Conservation (phyloP, 768 basidiomycete genomes). For the Kwoniella sp. region DNA sequence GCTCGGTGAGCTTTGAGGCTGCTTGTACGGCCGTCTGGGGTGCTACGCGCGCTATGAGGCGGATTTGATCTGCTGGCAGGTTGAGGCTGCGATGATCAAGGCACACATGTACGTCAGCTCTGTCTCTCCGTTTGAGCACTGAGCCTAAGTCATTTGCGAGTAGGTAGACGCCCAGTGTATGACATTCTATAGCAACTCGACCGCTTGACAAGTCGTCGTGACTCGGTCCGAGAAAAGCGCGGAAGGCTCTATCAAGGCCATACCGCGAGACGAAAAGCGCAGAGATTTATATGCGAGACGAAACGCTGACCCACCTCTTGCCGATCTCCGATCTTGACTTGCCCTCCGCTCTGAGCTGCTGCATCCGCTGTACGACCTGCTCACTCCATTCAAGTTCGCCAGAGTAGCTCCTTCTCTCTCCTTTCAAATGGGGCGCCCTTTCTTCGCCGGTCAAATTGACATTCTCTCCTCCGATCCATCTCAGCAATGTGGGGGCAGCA, state of each 20-base stretch:
- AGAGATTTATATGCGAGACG: no score
- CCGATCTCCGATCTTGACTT: constrained; percentile 39
- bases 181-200: no score
- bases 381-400: constrained; percentile 29
- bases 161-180: no score
- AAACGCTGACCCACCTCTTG: constrained; percentile 36
- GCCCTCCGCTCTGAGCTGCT: constrained; percentile 38
- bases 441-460: constrained; percentile 43
- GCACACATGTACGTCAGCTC: neutral
- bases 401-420: constrained; percentile 18
- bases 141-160: no score
- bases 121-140: neutral
- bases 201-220: no score
- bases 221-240: no score
- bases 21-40: constrained; percentile 33
- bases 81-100: constrained; percentile 22
- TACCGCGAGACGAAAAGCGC: no score
- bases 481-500: constrained; percentile 38
- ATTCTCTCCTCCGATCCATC: constrained; percentile 42
- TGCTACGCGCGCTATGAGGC: constrained; percentile 42
- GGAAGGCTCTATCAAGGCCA: no score
- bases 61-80: constrained; percentile 29
- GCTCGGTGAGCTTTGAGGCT: constrained; percentile 18
- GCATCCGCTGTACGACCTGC: constrained; percentile 38
- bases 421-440: constrained; percentile 24